These are phyloP conservation scores for sweet orange (Citrus sinensis) DNA, from an alignment of 345 rosid genomes.

Conservation along the genomic window DVS_A1.0 CM039167.1:11572001-11572500, in stretches of 20 bases:
- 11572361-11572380: conserved; percentile 97
- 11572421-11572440: conserved; percentile 90
- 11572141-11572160: neutral
- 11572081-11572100: neutral
- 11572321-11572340: conserved; percentile 99
- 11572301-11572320: conserved; percentile 94
- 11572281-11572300: conserved; percentile 99
- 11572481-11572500: conserved; percentile 68
- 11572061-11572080: neutral
- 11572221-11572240: neutral
- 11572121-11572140: neutral
- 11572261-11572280: conserved; percentile 14
- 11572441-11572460: conserved; percentile 98
- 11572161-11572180: neutral
- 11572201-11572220: neutral
- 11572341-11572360: conserved; percentile 97
- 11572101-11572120: neutral
- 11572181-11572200: neutral
- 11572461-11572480: conserved; percentile 75
- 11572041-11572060: neutral
- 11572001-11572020: neutral
- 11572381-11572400: conserved; percentile 65
- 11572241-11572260: neutral
- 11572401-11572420: conserved; percentile 91
- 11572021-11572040: neutral